These are phyloP conservation scores for Yamadazyma aaseri DNA, from an alignment of 1,139 yeast species.

Conservation along the genomic window DNA sequence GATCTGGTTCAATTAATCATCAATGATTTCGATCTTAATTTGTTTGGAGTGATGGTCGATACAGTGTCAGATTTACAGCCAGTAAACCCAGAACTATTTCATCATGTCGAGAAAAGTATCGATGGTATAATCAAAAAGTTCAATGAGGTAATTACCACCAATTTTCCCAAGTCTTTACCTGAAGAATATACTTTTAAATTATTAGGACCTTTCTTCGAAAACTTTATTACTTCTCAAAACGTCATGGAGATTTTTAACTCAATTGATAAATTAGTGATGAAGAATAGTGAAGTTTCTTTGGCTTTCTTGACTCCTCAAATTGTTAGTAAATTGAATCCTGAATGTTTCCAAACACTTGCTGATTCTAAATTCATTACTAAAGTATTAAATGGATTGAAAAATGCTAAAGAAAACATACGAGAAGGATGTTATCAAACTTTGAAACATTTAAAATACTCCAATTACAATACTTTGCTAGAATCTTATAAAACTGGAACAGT, in stretches of 20 bases:
- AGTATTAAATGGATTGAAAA: conserved; percentile 64
- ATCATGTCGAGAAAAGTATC: conserved; percentile 19
- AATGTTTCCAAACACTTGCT: conserved; percentile 17
- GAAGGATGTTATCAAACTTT: conserved; percentile 49
- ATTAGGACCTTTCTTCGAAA: conserved; percentile 10
- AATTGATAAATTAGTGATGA: conserved; percentile 71
- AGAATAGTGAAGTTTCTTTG: conserved; percentile 78
- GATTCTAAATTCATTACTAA: conserved; percentile 55
- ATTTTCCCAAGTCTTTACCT: conserved; percentile 12
- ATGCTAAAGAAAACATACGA: conserved; percentile 68
- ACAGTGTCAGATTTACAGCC: conserved; percentile 40
- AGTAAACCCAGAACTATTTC: conserved; percentile 36
- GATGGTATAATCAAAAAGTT: conserved; percentile 16
- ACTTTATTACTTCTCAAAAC: conserved; percentile 29
- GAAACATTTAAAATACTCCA: conserved; percentile 19
- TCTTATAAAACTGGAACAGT: conserved; percentile 61
- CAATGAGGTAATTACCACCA: conserved; percentile 6
- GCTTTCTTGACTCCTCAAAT: conserved; percentile 51
- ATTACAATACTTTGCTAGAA: conserved; percentile 48
- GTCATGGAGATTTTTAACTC: conserved; percentile 47
- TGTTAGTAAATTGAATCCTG: conserved; percentile 31
- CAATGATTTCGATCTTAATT: conserved; percentile 11
- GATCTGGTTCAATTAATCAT: conserved; percentile 15
- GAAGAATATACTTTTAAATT: conserved; percentile 10
- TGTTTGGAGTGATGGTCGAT: conserved; percentile 41